Evolutionary conservation across 768 basidiomycete species (phyloP), one percentile per base, ranked within the genome.

Genomic region (Mycena belliarum): DNA sequence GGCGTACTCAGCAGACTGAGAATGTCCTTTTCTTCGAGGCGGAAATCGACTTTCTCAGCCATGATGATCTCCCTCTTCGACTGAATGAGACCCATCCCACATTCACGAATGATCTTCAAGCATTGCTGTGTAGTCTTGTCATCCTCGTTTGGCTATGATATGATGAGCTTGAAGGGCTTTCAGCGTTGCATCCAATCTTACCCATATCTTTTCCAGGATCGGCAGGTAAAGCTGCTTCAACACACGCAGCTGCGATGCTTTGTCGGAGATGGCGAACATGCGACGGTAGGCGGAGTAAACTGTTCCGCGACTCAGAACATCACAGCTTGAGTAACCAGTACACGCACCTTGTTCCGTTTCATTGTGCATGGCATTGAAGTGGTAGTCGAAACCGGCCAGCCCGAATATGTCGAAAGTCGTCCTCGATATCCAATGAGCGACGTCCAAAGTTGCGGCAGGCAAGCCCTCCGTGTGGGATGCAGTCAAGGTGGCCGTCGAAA

Each of bases 391-490:
- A 6, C 79, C 81, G 6, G 85, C 79, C 10, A 85, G 71, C 11
- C 85, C 86, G 46, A 88, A 84, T 12, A 85, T 76, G 61, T 88
- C 86, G 54, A 88, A 82, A 1, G 85, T 80, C 0, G 81, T 79
- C 25, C 85, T 80, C 14, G 82, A 82, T n/a, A 85, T 66, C 81
- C 83, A 87, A 54, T 79, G 78, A 23, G 77, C 70, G 21, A 85
- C 73, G 58, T 87, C 83, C 50, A 87, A 67, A 7, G 69, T 67
- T 4, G 60, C 58, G 40, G 40, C 33, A 28, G 20, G 32, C 20
- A 20, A 14, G 5, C 23, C 46, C 12, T 14, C 35, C 40, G 45
- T 26, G 25, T 11, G 21, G 26, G 4, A 41, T 4, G 55, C 26
- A 44, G 42, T 5, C 4, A 47, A 46, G 21, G 60, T 59, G 24